Conservation (phyloP, 1,139 yeast species). For the Protomyces lactucae-debilis region DNA sequence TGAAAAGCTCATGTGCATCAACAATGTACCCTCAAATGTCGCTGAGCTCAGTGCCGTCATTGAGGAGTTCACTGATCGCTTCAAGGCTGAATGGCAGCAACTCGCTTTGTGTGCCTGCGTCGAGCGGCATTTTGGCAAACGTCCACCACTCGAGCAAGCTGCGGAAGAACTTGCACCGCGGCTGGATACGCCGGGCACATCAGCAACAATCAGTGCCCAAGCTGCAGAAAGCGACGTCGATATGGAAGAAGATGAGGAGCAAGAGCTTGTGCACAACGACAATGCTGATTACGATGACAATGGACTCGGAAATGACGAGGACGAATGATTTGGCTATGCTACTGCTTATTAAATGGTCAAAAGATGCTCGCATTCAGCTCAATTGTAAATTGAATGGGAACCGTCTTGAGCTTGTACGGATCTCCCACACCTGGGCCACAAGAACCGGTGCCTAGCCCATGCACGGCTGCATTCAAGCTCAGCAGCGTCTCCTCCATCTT, state of each 20-base stretch:
- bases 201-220: neutral
- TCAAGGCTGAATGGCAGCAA: slow-evolving; percentile 11
- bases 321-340: neutral
- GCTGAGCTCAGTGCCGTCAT: slow-evolving; percentile 26
- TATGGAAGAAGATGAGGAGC: neutral
- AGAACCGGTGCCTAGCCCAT: slow-evolving; percentile 42
- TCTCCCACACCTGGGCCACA: slow-evolving; percentile 41
- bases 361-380: neutral
- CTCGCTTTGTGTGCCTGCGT: slow-evolving; percentile 5
- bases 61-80: slow-evolving; percentile 26
- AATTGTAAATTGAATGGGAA: neutral
- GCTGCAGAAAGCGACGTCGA: neutral
- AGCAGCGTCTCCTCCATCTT: slow-evolving; percentile 34
- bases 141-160: neutral
- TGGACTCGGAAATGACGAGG: neutral
- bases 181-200: neutral
- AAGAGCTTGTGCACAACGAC: neutral
- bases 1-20: slow-evolving; percentile 28
- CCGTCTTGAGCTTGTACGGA: slow-evolving; percentile 33
- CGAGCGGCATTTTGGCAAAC: slow-evolving; percentile 4
- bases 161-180: neutral
- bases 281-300: neutral
- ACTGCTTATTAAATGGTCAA: neutral
- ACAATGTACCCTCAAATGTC: slow-evolving; percentile 19
- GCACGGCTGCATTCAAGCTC: slow-evolving; percentile 40